Base-by-base conservation (phyloP, 2,329 filamentous ascomycete species). In the Fusarium sp. region DNA sequence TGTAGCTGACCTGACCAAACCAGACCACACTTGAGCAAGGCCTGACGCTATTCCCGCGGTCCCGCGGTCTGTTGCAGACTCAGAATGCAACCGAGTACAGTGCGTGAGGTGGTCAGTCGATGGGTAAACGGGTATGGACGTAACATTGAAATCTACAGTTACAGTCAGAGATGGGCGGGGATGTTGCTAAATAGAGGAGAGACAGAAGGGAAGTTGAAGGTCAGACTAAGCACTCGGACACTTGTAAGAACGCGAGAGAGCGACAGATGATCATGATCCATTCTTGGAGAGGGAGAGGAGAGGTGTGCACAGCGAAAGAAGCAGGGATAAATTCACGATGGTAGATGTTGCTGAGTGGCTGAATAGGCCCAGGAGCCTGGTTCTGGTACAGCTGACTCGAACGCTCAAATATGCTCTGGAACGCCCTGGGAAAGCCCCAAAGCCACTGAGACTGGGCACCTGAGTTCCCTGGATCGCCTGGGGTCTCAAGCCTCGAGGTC, bases 371-470 rank as follows among this genome's bases (percentile, higher is more conserved):
- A 73, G 71, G 69, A 74, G 71, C 71, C 70, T 74, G 71, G 71
- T 65, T 67, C 70, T 62, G 68, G 68, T 70, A 71, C 63, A 65
- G 67, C 62, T 74, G 71, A 74, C 70, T 74, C 68, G 60, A 73
- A 74, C 70, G 63, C 67, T 65, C 55, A 58, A 33, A 26, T 49
- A 39, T 9, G 11, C 56, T 44, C 55, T 58, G 59, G 53, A 62
- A 62, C 56, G 50, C 39, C 49, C 43, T 47, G 62, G 14, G 19
- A 24, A 44, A 39, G 49, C 30, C 44, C 22, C 19, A 26, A 46
- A 30, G 28, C 49, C 52, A 46, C 62, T 65, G 53, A 64, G 62
- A 59, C 59, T 40, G 48, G 39, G 22, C 37, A 50, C 24, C 22
- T 60, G 13, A 17, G 47, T 39, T 24, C 28, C 22, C 24, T 40